Base-by-base conservation (phyloP, 768 basidiomycete species). In the Termitomyces sp. region DNA sequence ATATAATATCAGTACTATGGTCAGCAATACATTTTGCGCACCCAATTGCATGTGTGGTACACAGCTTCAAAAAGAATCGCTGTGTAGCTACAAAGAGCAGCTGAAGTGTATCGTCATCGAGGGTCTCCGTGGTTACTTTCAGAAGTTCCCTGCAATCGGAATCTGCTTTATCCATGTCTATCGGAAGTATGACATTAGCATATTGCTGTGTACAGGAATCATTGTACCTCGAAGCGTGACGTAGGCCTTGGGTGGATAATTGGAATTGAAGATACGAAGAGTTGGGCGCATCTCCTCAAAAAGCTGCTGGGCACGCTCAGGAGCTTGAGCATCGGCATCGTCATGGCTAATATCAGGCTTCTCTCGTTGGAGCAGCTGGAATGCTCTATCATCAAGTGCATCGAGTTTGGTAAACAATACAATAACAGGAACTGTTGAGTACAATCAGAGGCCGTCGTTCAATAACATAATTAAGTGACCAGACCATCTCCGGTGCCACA, bases 381-480 rank as follows among this genome's bases (percentile, higher is more conserved):
- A 62, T 4, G 58, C 61, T 36, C 38, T 38, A 36, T 57, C 55
- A 28, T 62, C 64, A 11, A 65, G 57, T 0, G 58, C 57, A 20
- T 65, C 64, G 50, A 65, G 61, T 55, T 65, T 65, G n/a, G 61
- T 65, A 35, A 65, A 65, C 11, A 62, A 33, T 3, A 60, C 64
- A 32, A 65, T 40, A 8, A 65, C 61, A 48, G 64, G 64, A 13
- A 65, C 64, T 65, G 36, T 12, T 7, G 39, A 32, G 22, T 15
- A 22, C 15, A 40, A 28, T 32, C n/a, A 49, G 1, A 35, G 32
- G 18, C 16, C 33, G 36, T 44, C n/a, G 8, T 7, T 13, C 16
- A 8, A 32, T n/a, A 35, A 33, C 1, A 45, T 2, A 28, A 4
- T 28, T 49, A 7, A 22, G 7, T n/a, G 12, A 56, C 61, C n/a